Evolutionary conservation across 495 filamentous ascomycete species (phyloP).

Genomic region (Hypoxylon fragiforme): DNA sequence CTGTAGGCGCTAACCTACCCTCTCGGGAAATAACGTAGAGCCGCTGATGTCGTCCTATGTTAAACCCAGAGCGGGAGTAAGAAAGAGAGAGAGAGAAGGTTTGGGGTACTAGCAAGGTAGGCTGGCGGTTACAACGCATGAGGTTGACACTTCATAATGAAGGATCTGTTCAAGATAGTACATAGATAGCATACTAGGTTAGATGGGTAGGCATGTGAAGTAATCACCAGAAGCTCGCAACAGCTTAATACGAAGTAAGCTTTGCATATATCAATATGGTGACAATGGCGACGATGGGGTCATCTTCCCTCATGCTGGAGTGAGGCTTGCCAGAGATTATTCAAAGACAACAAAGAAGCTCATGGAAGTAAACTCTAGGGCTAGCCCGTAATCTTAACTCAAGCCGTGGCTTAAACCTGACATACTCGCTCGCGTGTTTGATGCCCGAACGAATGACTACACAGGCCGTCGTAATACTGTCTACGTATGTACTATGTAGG

Average conservation of each 20-base stretch:
- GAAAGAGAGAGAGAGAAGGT: too few relatives aligned
- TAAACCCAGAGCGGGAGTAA: not conserved
- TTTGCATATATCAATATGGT: too few relatives aligned
- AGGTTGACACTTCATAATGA: too few relatives aligned
- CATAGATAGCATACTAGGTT: too few relatives aligned
- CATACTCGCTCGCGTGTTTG: not conserved
- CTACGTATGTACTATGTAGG: too few relatives aligned
- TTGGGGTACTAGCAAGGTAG: too few relatives aligned
- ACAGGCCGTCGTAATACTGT: not conserved
- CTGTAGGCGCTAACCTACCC: constrained; percentile 10
- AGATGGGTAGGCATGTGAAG: not conserved
- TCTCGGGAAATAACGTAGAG: not conserved
- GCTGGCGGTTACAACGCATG: too few relatives aligned
- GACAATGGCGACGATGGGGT: not conserved
- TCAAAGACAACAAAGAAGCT: not conserved
- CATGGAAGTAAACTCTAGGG: not conserved
- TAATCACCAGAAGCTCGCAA: not conserved
- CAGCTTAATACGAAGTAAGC: too few relatives aligned
- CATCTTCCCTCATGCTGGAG: not conserved
- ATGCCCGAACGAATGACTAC: not conserved
- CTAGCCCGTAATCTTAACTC: not conserved
- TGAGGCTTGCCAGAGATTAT: not conserved
- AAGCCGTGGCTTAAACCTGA: not conserved
- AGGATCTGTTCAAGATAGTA: too few relatives aligned
- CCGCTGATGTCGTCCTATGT: not conserved